These are phyloP conservation scores for Arachnomyces sp. DNA, from an alignment of 2,329 filamentous ascomycete species.

Conservation along the genomic window DNA sequence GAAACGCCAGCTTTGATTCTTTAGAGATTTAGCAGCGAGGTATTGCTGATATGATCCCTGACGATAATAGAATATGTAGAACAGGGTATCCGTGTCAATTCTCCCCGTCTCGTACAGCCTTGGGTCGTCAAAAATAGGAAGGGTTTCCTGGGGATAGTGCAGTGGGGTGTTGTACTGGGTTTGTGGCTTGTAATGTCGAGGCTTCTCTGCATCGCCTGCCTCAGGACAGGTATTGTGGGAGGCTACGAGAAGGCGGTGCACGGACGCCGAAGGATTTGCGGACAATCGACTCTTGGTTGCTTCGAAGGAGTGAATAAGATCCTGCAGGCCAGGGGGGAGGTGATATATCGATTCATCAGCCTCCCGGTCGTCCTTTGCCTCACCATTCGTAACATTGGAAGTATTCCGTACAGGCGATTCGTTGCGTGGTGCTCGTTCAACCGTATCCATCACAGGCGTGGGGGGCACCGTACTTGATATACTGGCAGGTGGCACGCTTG, in stretches of 20 bases:
- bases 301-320: slow-evolving; percentile 87
- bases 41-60: slow-evolving; percentile 95
- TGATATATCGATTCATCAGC: slow-evolving; percentile 83
- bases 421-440: slow-evolving; percentile 29
- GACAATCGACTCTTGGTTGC: slow-evolving; percentile 64
- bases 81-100: slow-evolving; percentile 91
- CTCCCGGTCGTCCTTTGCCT: slow-evolving; percentile 43
- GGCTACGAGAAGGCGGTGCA: slow-evolving; percentile 65
- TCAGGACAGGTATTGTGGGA: slow-evolving; percentile 71
- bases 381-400: slow-evolving; percentile 42
- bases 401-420: slow-evolving; percentile 22
- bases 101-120: slow-evolving; percentile 65
- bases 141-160: slow-evolving; percentile 88
- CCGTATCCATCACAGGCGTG: slow-evolving; percentile 41
- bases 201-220: slow-evolving; percentile 69
- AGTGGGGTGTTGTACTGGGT: slow-evolving; percentile 69
- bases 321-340: slow-evolving; percentile 77
- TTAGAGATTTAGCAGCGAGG: slow-evolving; percentile 89
- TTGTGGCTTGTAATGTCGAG: slow-evolving; percentile 76
- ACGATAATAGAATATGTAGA: slow-evolving; percentile 99
- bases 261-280: slow-evolving; percentile 54
- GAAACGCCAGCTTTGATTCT: slow-evolving; percentile 97
- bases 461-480: slow-evolving; percentile 36
- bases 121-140: slow-evolving; percentile 85
- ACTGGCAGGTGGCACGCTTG: slow-evolving; percentile 37